Base-by-base conservation (phyloP, 805 yeast genomes). In the Teunomyces cretensis region DNA sequence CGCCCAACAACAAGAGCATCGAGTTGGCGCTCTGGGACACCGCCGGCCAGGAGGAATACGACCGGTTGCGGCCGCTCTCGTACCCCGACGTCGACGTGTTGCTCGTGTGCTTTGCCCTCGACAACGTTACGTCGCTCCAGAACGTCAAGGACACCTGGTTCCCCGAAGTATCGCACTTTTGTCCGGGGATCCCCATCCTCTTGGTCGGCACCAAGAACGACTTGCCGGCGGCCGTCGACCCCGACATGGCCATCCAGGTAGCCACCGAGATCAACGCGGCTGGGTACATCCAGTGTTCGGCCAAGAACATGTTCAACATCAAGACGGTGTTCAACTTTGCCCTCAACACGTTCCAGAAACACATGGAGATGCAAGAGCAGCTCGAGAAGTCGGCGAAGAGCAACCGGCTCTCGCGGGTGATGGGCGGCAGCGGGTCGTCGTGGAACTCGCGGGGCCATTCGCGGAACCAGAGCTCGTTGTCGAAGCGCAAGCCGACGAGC, bases 31-130 rank as follows among this genome's bases (percentile, higher is more conserved):
- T 88, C 26, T 88, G 95, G 95, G 96, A 88, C 60, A 87, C 96
- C 0, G 96, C 96, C 0, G 94, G 96, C 2, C 94, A 87, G 65
- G 95, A 88, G 64, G 94, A 86, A 61, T 87, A 86, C 58, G 91
- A 84, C 60, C 70, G 96, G 43, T 67, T 88, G 45, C 72, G 96
- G 49, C 94, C 95, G 1, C 69, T 89, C 39, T 76, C 86, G 35
- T 88, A 88, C 58, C 84, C 91, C 5, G 95, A 87, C 53, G 87
- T 84, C 2, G 87, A 88, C 61, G 68, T 89, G 1, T 64, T 89
- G 13, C 68, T 91, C 46, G 70, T 89, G 7, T 90, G 96, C 47
- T 91, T 87, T 62, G 71, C 92, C 1, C 74, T 88, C 24, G 84
- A 83, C 54, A 76, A 76, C 45, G 66, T 72, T 14, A 76, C 76